Evolutionary conservation across 306 rosid genomes (phyloP).

Genomic region (Trichosanthes truncata): DNA sequence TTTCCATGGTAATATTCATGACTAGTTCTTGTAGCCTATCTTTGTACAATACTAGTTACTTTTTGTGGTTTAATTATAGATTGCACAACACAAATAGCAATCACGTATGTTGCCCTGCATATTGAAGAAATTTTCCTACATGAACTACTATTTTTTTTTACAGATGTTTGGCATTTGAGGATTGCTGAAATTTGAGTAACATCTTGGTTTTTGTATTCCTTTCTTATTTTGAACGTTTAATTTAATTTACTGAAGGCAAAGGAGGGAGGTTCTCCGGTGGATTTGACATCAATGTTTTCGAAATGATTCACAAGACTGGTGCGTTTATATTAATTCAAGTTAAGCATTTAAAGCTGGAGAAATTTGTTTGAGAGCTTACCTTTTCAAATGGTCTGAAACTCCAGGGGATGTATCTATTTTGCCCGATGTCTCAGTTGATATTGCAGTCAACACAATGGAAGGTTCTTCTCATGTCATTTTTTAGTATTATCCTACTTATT

Average conservation of each 20-base stretch:
- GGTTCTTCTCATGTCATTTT: constrained; percentile 32
- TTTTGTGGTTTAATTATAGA: neutral
- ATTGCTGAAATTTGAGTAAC: neutral
- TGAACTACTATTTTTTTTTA: neutral
- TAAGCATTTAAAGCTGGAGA: neutral
- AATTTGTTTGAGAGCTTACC: neutral
- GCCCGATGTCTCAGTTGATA: constrained; percentile 84
- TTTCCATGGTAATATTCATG: neutral
- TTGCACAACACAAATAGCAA: neutral
- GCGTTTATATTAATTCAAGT: constrained; percentile 5
- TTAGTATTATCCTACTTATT: neutral
- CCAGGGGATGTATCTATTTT: constrained; percentile 60
- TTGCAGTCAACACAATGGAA: constrained; percentile 69
- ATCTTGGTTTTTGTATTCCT: neutral
- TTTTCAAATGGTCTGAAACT: constrained; percentile 13
- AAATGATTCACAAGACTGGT: constrained; percentile 82
- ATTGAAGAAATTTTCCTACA: neutral
- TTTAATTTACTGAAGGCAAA: constrained; percentile 42
- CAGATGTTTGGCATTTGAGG: neutral
- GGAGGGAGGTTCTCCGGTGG: constrained; percentile 91
- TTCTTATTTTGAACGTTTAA: neutral
- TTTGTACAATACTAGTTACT: neutral
- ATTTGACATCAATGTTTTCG: constrained; percentile 83
- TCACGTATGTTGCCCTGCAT: neutral
- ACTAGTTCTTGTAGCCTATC: neutral